Evolutionary conservation across 2,329 filamentous ascomycete species (phyloP).

Genomic region (Magnaporthiopsis incrustans): DNA sequence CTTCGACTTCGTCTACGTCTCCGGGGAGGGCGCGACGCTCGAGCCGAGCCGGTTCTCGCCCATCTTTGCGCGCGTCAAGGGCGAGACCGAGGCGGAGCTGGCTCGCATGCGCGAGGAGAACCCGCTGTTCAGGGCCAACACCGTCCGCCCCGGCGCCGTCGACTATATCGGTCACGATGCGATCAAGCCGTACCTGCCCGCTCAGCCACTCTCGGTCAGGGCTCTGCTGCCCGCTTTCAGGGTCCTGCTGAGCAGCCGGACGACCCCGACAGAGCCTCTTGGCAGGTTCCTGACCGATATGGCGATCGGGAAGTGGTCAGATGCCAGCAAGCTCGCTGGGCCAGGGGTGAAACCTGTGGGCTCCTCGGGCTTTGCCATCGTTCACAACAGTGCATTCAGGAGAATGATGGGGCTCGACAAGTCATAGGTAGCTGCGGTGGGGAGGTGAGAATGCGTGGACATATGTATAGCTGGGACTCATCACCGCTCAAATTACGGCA

Average conservation of each 20-base stretch:
- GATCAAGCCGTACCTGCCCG: constrained; percentile 34
- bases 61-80: constrained; percentile 58
- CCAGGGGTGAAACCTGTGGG: constrained; percentile 26
- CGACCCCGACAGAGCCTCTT: constrained; percentile 35
- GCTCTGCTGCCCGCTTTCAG: constrained; percentile 21
- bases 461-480: no score
- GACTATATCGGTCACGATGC: constrained; percentile 37
- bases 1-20: constrained; percentile 66
- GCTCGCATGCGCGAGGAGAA: constrained; percentile 39
- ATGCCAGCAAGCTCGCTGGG: constrained; percentile 14
- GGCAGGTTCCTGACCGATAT: constrained; percentile 35
- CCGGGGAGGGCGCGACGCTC: constrained; percentile 53
- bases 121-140: constrained; percentile 43
- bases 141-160: constrained; percentile 51
- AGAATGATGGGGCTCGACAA: constrained; percentile 22
- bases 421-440: no score
- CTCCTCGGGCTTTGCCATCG: constrained; percentile 20
- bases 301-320: constrained; percentile 32
- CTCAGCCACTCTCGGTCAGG: constrained; percentile 13
- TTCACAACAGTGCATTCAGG: constrained; percentile 28
- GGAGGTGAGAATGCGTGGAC: no score
- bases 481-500: no score
- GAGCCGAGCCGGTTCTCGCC: constrained; percentile 46
- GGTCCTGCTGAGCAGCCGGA: constrained; percentile 13
- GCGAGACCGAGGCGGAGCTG: constrained; percentile 53